Conservation (phyloP, 2,329 filamentous ascomycete genomes). For the Sporothrix curviconia region DNA sequence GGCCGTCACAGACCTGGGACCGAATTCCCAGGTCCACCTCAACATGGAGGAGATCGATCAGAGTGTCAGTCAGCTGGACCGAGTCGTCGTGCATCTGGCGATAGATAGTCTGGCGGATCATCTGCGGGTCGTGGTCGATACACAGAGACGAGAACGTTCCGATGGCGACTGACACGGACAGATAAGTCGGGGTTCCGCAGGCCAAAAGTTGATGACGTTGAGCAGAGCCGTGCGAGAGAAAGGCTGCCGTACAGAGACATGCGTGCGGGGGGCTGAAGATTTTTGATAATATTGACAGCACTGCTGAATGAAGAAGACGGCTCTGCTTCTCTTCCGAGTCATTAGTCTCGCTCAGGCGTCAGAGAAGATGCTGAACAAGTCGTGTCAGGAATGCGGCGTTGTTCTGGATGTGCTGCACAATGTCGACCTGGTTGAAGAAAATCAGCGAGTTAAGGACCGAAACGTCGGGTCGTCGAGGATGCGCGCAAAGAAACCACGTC, state of each 20-base stretch:
- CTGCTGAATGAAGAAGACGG: constrained; percentile 92
- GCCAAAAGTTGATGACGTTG: constrained; percentile 83
- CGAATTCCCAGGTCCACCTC: constrained; percentile 93
- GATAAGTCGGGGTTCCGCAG: constrained; percentile 76
- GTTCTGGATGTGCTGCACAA: constrained; percentile 86
- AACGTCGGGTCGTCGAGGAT: constrained; percentile 98
- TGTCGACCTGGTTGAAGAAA: constrained; percentile 98
- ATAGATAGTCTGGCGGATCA: constrained; percentile 91
- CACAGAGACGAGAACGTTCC: constrained; percentile 87
- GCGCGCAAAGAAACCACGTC: constrained; percentile 93
- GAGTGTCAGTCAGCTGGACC: constrained; percentile 77
- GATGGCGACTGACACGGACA: constrained; percentile 83
- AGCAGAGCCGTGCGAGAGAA: constrained; percentile 82
- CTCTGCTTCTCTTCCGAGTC: constrained; percentile 82
- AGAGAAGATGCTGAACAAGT: constrained; percentile 76
- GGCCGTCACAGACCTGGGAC: constrained; percentile 91
- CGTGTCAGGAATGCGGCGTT: constrained; percentile 71
- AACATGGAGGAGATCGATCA: constrained; percentile 85
- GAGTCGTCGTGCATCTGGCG: constrained; percentile 84
- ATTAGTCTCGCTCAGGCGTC: constrained; percentile 55
- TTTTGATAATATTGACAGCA: constrained; percentile 93
- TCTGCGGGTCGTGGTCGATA: constrained; percentile 92
- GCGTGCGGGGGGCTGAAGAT: constrained; percentile 75
- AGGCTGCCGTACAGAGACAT: constrained; percentile 82
- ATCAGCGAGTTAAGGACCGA: constrained; percentile 96